phyloP scores from a whole-genome alignment of 352 stramenopile species.

The Phytopythium boreale region DNA sequence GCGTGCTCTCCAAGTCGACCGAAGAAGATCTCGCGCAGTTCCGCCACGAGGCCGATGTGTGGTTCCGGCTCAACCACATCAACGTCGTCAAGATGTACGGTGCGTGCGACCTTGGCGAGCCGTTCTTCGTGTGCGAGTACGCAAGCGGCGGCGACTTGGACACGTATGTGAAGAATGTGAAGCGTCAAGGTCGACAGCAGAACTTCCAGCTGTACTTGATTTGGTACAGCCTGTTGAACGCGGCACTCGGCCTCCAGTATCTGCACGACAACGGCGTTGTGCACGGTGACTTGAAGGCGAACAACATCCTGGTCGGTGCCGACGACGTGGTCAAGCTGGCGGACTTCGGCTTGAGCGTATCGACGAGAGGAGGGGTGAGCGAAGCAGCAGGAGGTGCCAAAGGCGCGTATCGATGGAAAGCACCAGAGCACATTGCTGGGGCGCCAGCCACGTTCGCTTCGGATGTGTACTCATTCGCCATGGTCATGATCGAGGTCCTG shows the following conservation, averaged over 20 bases:
- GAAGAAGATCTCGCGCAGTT: conserved; percentile 3
- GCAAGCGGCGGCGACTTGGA: not conserved
- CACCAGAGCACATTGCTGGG: conserved; percentile 9
- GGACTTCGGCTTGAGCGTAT: conserved; percentile 22
- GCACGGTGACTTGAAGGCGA: conserved; percentile 74
- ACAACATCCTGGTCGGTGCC: conserved; percentile 63
- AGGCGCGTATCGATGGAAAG: conserved; percentile 11
- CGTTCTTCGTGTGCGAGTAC: conserved; percentile 15
- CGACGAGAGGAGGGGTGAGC: not conserved
- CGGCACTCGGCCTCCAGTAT: conserved; percentile 35
- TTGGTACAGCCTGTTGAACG: conserved; percentile 7
- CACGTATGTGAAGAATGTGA: not conserved
- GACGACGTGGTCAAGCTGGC: conserved; percentile 14
- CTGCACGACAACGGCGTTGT: conserved; percentile 45
- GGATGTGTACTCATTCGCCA: conserved; percentile 20
- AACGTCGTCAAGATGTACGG: conserved; percentile 23
- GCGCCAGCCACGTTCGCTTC: conserved; percentile 6
- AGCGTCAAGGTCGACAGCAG: not conserved
- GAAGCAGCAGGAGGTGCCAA: not conserved
- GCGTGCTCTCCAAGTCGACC: not conserved
- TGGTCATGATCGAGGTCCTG: conserved; percentile 19
- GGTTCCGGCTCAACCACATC: conserved; percentile 13
- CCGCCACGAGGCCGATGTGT: conserved; percentile 13
- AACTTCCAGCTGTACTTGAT: not conserved
- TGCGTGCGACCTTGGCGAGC: conserved; percentile 12